Conservation (phyloP, 192 early-diverging fungal genomes). For the Coemansia sp. region DNA sequence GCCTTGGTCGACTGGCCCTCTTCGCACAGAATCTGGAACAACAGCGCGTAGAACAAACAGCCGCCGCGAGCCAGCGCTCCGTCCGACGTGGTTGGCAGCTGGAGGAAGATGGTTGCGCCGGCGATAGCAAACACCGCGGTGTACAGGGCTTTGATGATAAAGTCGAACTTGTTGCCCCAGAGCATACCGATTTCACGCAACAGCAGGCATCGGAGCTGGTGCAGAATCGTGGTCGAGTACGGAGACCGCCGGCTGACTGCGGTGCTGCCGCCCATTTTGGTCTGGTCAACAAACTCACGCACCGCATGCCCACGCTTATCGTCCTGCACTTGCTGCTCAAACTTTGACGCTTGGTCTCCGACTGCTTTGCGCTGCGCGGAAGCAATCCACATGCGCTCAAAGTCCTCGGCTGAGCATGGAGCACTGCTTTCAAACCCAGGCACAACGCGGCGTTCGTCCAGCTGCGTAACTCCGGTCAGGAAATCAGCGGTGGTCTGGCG, state of each 20-base stretch:
- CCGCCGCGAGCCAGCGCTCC: conserved; percentile 81
- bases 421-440: conserved; percentile 56
- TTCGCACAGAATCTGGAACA: conserved; percentile 68
- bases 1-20: conserved; percentile 67
- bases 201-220: conserved; percentile 59
- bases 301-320: conserved; percentile 40
- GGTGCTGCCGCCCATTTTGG: conserved; percentile 25
- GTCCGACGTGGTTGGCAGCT: conserved; percentile 53
- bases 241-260: conserved; percentile 54
- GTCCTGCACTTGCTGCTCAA: conserved; percentile 41
- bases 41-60: conserved; percentile 68
- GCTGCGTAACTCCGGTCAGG: conserved; percentile 60
- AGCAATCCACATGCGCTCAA: conserved; percentile 56
- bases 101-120: conserved; percentile 68
- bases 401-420: conserved; percentile 61
- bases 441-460: conserved; percentile 55
- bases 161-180: conserved; percentile 51
- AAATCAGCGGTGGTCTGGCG: conserved; percentile 65
- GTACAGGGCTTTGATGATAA: conserved; percentile 61
- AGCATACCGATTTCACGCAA: conserved; percentile 65
- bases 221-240: conserved; percentile 62
- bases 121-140: conserved; percentile 64
- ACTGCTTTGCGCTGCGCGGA: conserved; percentile 48
- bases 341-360: conserved; percentile 44
- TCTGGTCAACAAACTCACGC: conserved; percentile 54